phyloP scores from a whole-genome alignment of 345 rosid species.

The Salix suchowensis region DNA sequence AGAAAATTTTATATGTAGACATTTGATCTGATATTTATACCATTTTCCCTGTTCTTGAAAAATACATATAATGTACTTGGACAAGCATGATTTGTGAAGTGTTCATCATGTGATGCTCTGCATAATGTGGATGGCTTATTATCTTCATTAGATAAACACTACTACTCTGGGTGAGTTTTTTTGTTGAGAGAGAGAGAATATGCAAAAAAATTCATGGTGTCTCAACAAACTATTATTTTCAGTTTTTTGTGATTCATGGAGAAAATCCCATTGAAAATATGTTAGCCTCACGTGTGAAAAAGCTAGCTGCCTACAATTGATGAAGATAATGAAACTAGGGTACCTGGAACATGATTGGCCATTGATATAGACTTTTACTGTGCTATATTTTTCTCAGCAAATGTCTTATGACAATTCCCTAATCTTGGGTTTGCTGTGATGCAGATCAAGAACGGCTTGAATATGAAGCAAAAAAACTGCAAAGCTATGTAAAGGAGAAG shows the following conservation, averaged over 20 bases:
- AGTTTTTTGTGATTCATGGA: not conserved
- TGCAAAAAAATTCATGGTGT: not conserved
- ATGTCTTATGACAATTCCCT: not conserved
- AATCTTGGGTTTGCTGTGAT: not conserved
- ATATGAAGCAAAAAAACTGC: constrained; percentile 57
- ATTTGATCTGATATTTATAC: not conserved
- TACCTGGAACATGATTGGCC: not conserved
- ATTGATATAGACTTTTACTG: not conserved
- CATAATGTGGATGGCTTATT: not conserved
- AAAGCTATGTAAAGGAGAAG: constrained; percentile 71
- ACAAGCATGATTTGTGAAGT: not conserved
- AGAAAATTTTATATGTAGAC: not conserved
- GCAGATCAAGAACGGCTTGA: constrained; percentile 59
- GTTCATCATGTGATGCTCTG: not conserved
- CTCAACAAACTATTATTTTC: not conserved
- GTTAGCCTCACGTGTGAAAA: not conserved
- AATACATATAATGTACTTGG: not conserved
- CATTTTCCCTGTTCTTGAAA: not conserved
- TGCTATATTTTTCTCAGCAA: not conserved
- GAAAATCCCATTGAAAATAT: not conserved
- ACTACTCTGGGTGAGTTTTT: not conserved
- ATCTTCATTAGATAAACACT: not conserved
- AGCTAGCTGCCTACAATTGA: not conserved
- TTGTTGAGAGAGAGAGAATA: not conserved
- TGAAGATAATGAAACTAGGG: not conserved